phyloP scores from a whole-genome alignment of 495 filamentous ascomycete species.

The Talaromyces nanjingensis region DNA sequence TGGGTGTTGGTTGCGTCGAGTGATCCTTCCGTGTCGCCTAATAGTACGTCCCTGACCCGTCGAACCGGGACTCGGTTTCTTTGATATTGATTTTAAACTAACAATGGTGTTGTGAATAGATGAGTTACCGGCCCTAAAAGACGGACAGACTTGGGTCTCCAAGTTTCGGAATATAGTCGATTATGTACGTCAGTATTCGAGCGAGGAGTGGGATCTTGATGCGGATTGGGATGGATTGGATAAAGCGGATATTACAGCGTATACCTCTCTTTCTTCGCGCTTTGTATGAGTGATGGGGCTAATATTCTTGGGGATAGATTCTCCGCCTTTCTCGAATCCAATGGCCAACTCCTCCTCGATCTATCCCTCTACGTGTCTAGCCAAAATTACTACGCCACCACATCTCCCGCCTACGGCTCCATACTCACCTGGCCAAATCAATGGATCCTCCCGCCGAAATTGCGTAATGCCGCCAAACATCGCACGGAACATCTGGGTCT shows the following conservation, averaged over 20 bases:
- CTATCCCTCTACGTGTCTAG: slow-evolving; percentile 84
- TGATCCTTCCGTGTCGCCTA: slow-evolving; percentile 68
- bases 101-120: slow-evolving; percentile 35
- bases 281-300: neutral
- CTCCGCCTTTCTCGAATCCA: slow-evolving; percentile 56
- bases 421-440: slow-evolving; percentile 77
- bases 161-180: slow-evolving; percentile 70
- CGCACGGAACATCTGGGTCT: slow-evolving; percentile 72
- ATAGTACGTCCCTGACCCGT: slow-evolving; percentile 47
- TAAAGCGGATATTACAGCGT: slow-evolving; percentile 50
- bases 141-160: slow-evolving; percentile 55
- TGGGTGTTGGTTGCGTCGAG: slow-evolving; percentile 75
- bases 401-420: slow-evolving; percentile 65
- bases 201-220: slow-evolving; percentile 51
- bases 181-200: slow-evolving; percentile 53
- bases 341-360: slow-evolving; percentile 60
- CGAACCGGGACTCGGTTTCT: neutral
- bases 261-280: slow-evolving; percentile 16
- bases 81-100: neutral
- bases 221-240: slow-evolving; percentile 33
- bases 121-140: slow-evolving; percentile 64
- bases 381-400: slow-evolving; percentile 68
- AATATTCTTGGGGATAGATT: slow-evolving; percentile 26
- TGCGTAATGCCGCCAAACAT: slow-evolving; percentile 57
- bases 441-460: slow-evolving; percentile 65